Conservation (phyloP, 164 flowering plant genomes). For the Pachysandra terminalis region DNA sequence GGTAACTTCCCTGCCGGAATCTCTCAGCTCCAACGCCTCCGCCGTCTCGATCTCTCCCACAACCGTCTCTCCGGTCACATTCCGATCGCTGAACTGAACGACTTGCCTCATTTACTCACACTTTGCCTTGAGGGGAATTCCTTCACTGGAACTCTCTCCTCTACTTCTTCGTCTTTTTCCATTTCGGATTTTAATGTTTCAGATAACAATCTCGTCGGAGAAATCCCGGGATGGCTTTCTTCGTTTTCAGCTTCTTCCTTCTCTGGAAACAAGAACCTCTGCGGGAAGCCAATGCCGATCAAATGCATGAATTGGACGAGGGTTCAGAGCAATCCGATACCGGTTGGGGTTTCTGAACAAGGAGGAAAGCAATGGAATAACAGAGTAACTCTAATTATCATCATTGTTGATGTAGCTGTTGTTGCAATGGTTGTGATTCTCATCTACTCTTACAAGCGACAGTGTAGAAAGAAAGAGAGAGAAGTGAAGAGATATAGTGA, state of each 20-base stretch:
- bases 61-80: slow-evolving; percentile 35
- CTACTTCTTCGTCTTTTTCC: neutral
- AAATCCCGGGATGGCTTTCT: slow-evolving; percentile 29
- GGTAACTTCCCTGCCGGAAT: slow-evolving; percentile 40
- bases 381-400: slow-evolving; percentile 13
- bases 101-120: slow-evolving; percentile 31
- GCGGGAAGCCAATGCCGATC: slow-evolving; percentile 38
- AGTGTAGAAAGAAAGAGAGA: neutral
- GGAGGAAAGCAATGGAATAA: slow-evolving; percentile 7
- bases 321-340: slow-evolving; percentile 14
- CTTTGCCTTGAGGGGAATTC: slow-evolving; percentile 43
- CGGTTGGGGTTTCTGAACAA: slow-evolving; percentile 10
- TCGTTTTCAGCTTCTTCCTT: slow-evolving; percentile 31
- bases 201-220: slow-evolving; percentile 34
- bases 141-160: slow-evolving; percentile 29
- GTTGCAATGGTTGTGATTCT: slow-evolving; percentile 11
- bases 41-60: slow-evolving; percentile 39
- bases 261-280: slow-evolving; percentile 34
- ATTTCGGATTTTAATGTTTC: slow-evolving; percentile 45
- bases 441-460: slow-evolving; percentile 19
- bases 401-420: slow-evolving; percentile 14
- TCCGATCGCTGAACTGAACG: slow-evolving; percentile 26
- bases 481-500: neutral
- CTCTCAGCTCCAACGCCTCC: slow-evolving; percentile 31
- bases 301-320: slow-evolving; percentile 21